These are phyloP conservation scores for Diaporthe sp. DNA, from an alignment of 2,329 filamentous ascomycete species.

Conservation along the genomic window DNA sequence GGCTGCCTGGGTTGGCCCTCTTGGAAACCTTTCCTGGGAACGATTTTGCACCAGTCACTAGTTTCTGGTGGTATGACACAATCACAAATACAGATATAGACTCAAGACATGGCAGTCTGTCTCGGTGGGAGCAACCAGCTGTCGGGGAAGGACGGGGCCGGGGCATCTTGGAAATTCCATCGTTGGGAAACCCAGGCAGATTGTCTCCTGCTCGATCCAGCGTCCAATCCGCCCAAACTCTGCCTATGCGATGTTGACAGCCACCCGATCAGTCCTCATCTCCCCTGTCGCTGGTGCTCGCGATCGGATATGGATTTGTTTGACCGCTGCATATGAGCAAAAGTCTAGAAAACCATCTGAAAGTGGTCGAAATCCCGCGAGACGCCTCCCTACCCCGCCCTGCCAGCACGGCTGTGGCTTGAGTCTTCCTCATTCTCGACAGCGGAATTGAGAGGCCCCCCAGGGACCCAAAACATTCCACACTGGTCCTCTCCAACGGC, in stretches of 20 bases:
- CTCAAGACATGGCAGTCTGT: conserved; percentile 1
- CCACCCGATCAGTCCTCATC: neutral
- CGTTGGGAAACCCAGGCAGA: too few relatives aligned
- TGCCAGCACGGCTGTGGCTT: conserved; percentile 12
- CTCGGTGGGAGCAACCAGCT: neutral
- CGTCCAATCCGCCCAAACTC: conserved; percentile 1
- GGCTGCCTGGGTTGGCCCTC: neutral
- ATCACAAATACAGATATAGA: neutral
- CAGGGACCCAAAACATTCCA: neutral
- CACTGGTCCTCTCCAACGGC: neutral
- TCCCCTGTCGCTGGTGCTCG: neutral
- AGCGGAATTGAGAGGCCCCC: neutral
- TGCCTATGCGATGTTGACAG: neutral
- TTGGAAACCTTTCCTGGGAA: conserved; percentile 5
- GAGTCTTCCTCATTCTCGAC: conserved; percentile 3
- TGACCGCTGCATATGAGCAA: too few relatives aligned
- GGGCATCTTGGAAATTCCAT: neutral
- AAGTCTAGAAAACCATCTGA: conserved; percentile 15
- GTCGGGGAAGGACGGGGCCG: neutral
- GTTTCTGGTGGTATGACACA: neutral
- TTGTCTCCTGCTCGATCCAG: neutral
- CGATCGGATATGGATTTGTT: too few relatives aligned
- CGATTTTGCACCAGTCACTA: neutral
- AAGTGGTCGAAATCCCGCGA: neutral
- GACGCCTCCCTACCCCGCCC: too few relatives aligned